Evolutionary conservation across 805 yeast genomes (phyloP).

Genomic region (Ogataea populi-albae): DNA sequence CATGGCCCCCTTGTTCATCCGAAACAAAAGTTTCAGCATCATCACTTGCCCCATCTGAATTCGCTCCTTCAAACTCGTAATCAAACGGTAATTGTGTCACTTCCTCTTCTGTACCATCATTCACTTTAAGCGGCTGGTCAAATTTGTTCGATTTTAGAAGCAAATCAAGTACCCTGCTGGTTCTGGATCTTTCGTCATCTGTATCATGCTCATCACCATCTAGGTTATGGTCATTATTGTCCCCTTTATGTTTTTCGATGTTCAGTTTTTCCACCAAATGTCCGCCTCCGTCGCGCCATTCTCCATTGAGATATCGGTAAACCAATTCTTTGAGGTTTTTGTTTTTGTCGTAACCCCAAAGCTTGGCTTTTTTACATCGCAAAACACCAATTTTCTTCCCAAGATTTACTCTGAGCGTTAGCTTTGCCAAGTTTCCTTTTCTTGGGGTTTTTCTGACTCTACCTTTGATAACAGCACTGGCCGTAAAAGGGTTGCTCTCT

Average conservation of each 20-base stretch:
- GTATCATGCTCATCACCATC: slow-evolving; percentile 34
- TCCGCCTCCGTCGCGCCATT: slow-evolving; percentile 78
- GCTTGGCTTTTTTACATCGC: slow-evolving; percentile 66
- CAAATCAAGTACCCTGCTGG: slow-evolving; percentile 44
- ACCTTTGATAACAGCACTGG: slow-evolving; percentile 41
- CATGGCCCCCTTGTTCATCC: too few relatives aligned
- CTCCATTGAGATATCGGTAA: slow-evolving; percentile 56
- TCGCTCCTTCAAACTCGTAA: slow-evolving; percentile 44
- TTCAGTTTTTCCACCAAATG: slow-evolving; percentile 60
- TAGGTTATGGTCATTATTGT: slow-evolving; percentile 1
- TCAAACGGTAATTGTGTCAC: slow-evolving; percentile 33
- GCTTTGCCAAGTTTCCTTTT: slow-evolving; percentile 42
- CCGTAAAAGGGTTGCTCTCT: slow-evolving; percentile 34
- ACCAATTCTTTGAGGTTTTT: slow-evolving; percentile 61
- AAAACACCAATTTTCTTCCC: slow-evolving; percentile 56
- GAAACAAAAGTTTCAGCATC: slow-evolving; percentile 24
- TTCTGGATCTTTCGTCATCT: slow-evolving; percentile 41
- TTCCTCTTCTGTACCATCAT: slow-evolving; percentile 33
- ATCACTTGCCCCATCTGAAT: slow-evolving; percentile 24
- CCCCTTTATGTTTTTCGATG: slow-evolving; percentile 7
- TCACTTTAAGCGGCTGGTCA: slow-evolving; percentile 43
- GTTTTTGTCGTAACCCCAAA: slow-evolving; percentile 88
- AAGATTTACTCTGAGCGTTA: slow-evolving; percentile 63
- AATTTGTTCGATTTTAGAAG: slow-evolving; percentile 50
- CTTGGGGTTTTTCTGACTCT: slow-evolving; percentile 59